Conservation (phyloP, 768 basidiomycete genomes). For the Pleurotus eryngii region DNA sequence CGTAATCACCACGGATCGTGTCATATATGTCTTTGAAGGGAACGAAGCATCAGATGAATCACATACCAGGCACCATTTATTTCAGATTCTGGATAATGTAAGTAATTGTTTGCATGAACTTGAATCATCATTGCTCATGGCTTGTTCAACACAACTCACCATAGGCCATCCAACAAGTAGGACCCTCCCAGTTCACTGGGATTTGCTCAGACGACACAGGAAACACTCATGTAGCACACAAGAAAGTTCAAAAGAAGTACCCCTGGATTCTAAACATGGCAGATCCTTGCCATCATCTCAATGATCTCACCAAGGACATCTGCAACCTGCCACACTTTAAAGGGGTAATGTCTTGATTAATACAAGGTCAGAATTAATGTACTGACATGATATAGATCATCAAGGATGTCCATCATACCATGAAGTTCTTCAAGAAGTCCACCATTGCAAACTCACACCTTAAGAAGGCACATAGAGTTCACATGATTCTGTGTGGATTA, state of each 20-base stretch:
- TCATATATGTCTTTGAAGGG: conserved; percentile 15
- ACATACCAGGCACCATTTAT: conserved; percentile 16
- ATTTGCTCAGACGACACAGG: conserved; percentile 21
- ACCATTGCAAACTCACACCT: conserved; percentile 9
- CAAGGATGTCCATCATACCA: neutral
- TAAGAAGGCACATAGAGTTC: neutral
- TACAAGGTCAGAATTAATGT: neutral
- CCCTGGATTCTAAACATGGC: conserved; percentile 16
- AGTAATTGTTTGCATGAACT: neutral
- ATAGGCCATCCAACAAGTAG: conserved; percentile 16
- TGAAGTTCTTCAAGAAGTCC: conserved; percentile 14
- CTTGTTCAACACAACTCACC: neutral
- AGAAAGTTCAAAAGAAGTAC: conserved; percentile 6
- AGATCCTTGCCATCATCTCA: conserved; percentile 17
- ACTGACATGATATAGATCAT: conserved; percentile 3
- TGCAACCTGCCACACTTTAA: conserved; percentile 11
- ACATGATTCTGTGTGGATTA: neutral
- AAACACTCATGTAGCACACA: conserved; percentile 12
- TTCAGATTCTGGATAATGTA: conserved; percentile 10
- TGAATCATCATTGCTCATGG: too few relatives aligned
- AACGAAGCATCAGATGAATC: conserved; percentile 16
- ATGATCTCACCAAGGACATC: conserved; percentile 16
- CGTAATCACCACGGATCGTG: conserved; percentile 11
- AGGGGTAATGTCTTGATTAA: neutral
- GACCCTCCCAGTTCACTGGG: conserved; percentile 13